These are phyloP conservation scores for Ceratocystis papillata DNA, from an alignment of 2,329 filamentous ascomycete species.

Conservation along the genomic window DNA sequence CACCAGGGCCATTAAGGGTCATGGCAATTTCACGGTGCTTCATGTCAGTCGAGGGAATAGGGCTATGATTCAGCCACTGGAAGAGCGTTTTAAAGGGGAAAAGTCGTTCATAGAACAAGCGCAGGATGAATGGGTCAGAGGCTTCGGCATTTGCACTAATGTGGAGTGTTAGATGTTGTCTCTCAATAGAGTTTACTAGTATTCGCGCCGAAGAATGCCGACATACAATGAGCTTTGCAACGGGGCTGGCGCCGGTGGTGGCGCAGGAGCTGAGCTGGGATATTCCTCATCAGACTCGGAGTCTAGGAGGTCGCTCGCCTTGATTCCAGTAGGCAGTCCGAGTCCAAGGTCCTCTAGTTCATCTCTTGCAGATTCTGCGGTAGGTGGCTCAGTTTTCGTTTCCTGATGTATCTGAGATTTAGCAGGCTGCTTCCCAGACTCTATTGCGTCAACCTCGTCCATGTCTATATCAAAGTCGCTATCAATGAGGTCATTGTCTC, in stretches of 20 bases:
- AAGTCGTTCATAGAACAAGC: slow-evolving; percentile 86
- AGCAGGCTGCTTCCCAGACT: slow-evolving; percentile 23
- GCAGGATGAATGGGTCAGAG: slow-evolving; percentile 53
- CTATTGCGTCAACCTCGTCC: slow-evolving; percentile 26
- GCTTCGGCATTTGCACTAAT: slow-evolving; percentile 22
- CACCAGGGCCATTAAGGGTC: slow-evolving; percentile 59
- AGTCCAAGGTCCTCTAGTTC: slow-evolving; percentile 34
- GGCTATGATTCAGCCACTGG: slow-evolving; percentile 94
- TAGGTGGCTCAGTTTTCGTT: background rate
- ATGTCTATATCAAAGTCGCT: slow-evolving; percentile 25
- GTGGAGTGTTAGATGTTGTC: slow-evolving; percentile 8
- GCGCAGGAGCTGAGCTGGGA: slow-evolving; percentile 32
- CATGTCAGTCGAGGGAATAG: slow-evolving; percentile 77
- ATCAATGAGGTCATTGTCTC: slow-evolving; percentile 22
- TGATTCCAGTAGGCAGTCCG: slow-evolving; percentile 14
- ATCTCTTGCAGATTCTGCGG: slow-evolving; percentile 35
- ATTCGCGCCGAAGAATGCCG: background rate
- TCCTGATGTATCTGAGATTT: background rate
- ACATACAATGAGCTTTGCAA: slow-evolving; percentile 22
- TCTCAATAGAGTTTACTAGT: background rate
- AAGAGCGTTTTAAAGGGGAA: slow-evolving; percentile 93
- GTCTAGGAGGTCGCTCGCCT: slow-evolving; percentile 44
- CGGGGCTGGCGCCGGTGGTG: slow-evolving; percentile 34
- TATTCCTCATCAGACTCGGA: slow-evolving; percentile 53
- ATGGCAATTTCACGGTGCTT: slow-evolving; percentile 91